Percentiles rank a stretch among this genome's conserved stretches.
phyloP scores from a whole-genome alignment of 2,329 filamentous ascomycete genomes.

The Verticillium dahliae region DNA sequence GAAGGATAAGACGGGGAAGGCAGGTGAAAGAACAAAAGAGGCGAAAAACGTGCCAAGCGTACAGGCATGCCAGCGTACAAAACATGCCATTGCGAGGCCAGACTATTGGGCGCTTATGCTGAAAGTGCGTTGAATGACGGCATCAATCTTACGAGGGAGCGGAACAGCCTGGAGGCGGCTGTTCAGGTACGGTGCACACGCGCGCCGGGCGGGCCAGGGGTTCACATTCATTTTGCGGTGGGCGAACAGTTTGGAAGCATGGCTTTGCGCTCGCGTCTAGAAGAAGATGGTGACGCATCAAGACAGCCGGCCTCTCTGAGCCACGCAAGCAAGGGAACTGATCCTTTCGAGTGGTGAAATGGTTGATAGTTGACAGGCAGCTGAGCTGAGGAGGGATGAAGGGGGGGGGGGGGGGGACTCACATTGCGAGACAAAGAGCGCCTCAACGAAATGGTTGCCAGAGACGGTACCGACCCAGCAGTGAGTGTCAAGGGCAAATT shows the following conservation, averaged over 20 bases:
- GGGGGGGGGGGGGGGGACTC: too few species aligned
- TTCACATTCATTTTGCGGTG: not conserved
- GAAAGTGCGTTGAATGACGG: not conserved
- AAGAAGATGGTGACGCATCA: not conserved
- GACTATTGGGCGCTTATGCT: not conserved
- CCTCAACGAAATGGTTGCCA: not conserved
- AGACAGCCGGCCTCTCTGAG: not conserved
- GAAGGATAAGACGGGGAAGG: slow-evolving; percentile 12
- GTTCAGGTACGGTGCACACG: not conserved
- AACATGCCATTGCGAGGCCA: not conserved
- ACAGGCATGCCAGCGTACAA: not conserved
- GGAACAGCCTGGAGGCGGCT: not conserved
- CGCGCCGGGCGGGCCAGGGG: not conserved
- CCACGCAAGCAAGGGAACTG: not conserved
- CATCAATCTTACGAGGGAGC: not conserved
- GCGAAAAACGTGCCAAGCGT: slow-evolving; percentile 11
- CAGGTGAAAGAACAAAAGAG: slow-evolving; percentile 2
- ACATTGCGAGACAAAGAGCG: not conserved
- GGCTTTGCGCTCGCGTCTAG: not conserved
- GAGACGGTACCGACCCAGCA: not conserved
- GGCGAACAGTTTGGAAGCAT: not conserved
- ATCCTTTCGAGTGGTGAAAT: not conserved
- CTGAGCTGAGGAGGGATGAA: not conserved
- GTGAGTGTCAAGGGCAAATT: not conserved
- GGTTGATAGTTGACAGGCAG: not conserved